Base-by-base conservation (phyloP, 1,284 basidiomycete genomes). In the Heliocybe sulcata region DNA sequence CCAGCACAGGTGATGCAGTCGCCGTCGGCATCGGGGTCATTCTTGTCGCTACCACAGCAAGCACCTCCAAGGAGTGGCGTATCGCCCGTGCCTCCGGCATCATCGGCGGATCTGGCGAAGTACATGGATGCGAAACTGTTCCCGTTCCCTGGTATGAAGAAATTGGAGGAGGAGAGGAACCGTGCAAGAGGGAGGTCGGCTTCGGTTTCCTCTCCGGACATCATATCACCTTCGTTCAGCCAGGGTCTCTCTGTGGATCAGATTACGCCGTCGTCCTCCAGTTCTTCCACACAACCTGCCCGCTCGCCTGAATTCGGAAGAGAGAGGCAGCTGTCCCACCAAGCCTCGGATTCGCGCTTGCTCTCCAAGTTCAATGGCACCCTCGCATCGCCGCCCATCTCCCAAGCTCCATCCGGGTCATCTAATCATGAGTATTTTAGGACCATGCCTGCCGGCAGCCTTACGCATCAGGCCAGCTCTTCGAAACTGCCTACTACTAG, bases 121-220 rank as follows among this genome's bases (percentile, higher is more conserved):
- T 92, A 92, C 67, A 78, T 79, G 54, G 85, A 90, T 62, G 77
- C 86, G 27, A 95, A 95, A 67, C 75, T 95, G 20, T 90, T 90
- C 67, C 92, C 92, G 0, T 95, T 95, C 77, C 92, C 92, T 3
- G 91, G 89, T 29, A 86, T 94, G 63, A 78, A 82, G 59, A 80
- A 80, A 60, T 75, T 92, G 31, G 86, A 92, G 66, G 85, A 88
- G 64, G 81, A 87, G 63, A 77, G 82, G 50, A 80, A 77, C 57
- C 77, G 82, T 42, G 76, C 75, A 51, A 79, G 78, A 57, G 79
- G 75, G 2, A 66, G 81, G 47, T 73, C 67, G 51, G 69, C 65
- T 64, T 84, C 80, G 1, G 38, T 20, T 6, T 87, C 86, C 3
- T 81, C 79, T 19, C 84, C 84, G 16, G 86, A 90, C 61, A 74